Base-by-base conservation (phyloP, 441 rosid species). In the Populus trichocarpa region DNA sequence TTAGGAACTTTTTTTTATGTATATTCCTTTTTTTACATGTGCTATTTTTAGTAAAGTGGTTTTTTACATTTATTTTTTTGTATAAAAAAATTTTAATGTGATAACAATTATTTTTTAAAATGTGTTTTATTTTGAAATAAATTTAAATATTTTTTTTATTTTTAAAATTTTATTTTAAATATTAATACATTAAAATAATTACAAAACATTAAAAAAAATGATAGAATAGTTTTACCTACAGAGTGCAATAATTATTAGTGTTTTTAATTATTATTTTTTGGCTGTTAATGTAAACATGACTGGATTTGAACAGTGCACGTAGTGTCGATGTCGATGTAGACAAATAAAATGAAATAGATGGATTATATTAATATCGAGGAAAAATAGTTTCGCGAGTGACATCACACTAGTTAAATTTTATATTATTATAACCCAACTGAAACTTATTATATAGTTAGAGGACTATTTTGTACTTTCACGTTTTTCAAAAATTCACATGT, bases 101-200 rank as follows among this genome's bases (percentile, higher is more conserved):
- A n/a, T n/a, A n/a, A 38, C 1, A 10, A 10, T 38, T 0, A 2
- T 38, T 38, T 38, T 38, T 38, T 1, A 0, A 38, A 38, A 38
- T 38, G 0, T 0, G 0, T 38, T 38, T 38, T 0, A 38, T 38
- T 38, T 36, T 0, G 0, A 38, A 38, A 38, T 38, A 38, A 9
- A 38, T 38, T 0, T 38, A 38, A 8, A 38, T 38, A 38, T 9
- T 30, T 3, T 30, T 30, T 0, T 38, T 38, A 38, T 10, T 38
- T 38, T 38, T 38, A 0, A 36, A 36, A 36, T 0, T 9, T 38
- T 38, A 38, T 38, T 38, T 38, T 38, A 38, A 38, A 38, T 38
- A 10, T 10, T 2, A 30, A 30, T 30, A 30, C 32, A 30, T 3
- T 30, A 30, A 30, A 30, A 30, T 30, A 30, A 30, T 30, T 38